Percentiles rank a stretch among this genome's conserved stretches.
phyloP scores from a whole-genome alignment of 306 rosid species.

The Vigna trinervia region DNA sequence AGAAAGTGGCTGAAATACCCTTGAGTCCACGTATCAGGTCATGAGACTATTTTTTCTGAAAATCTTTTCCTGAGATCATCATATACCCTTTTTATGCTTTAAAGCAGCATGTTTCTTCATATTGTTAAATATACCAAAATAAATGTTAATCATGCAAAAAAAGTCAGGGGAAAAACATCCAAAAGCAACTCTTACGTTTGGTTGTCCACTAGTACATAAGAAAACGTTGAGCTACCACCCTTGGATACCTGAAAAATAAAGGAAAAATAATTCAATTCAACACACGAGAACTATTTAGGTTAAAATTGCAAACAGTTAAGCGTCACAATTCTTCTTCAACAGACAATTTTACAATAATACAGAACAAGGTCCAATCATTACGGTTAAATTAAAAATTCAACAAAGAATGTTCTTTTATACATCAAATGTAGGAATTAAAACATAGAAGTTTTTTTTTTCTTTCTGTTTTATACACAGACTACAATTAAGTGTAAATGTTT shows the following conservation, averaged over 20 bases:
- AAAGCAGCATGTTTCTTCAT: constrained; percentile 28
- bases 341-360: background rate
- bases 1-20: background rate
- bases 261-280: background rate
- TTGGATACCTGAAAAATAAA: constrained; percentile 68
- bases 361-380: background rate
- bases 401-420: background rate
- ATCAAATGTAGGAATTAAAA: background rate
- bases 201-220: constrained; percentile 79
- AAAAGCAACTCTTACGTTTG: constrained; percentile 66
- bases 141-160: background rate
- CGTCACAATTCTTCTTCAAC: background rate
- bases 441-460: background rate
- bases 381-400: background rate
- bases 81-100: constrained; percentile 22
- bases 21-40: background rate
- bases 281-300: background rate
- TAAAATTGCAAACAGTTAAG: constrained; percentile 15
- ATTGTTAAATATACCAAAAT: constrained; percentile 4
- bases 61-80: background rate
- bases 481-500: background rate
- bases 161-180: constrained; percentile 17
- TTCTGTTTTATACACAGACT: no score
- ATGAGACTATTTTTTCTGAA: background rate
- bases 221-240: constrained; percentile 82